Percentiles rank a stretch among this genome's conserved stretches.
phyloP scores from a whole-genome alignment of 2,329 filamentous ascomycete genomes.

The Pseudogymnoascus sp. region DNA sequence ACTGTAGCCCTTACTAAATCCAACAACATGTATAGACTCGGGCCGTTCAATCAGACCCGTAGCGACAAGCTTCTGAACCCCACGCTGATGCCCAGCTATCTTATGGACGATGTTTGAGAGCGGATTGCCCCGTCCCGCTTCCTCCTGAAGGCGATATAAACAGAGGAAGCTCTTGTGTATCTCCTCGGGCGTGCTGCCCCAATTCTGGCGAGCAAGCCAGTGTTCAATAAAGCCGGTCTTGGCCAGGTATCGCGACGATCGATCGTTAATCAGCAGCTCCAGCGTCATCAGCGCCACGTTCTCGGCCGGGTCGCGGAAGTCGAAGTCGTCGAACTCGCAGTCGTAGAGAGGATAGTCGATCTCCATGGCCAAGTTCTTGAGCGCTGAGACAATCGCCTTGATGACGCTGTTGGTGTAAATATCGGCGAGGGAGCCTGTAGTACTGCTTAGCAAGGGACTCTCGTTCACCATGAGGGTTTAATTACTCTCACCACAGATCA shows the following conservation, averaged over 20 bases:
- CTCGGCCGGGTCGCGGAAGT: conserved; percentile 52
- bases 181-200: conserved; percentile 48
- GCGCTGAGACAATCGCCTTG: conserved; percentile 48
- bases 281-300: conserved; percentile 51
- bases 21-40: conserved; percentile 30
- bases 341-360: conserved; percentile 44
- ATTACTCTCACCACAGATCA: conserved; percentile 43
- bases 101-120: background rate
- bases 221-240: conserved; percentile 58
- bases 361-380: conserved; percentile 47
- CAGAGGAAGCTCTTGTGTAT: conserved; percentile 43
- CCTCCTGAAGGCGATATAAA: conserved; percentile 23
- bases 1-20: conserved; percentile 16
- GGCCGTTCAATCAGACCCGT: conserved; percentile 33
- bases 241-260: conserved; percentile 47
- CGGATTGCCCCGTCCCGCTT: conserved; percentile 23
- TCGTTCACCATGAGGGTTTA: background rate
- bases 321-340: conserved; percentile 53
- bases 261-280: conserved; percentile 44
- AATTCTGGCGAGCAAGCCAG: conserved; percentile 67
- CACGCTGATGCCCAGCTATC: conserved; percentile 13
- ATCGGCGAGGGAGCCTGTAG: conserved; percentile 17
- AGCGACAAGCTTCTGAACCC: conserved; percentile 21
- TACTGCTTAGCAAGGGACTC: conserved; percentile 20
- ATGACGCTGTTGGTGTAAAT: conserved; percentile 23